A percentile compares a stretch with the other conserved stretches of the same genome.
Evolutionary conservation across 106 monocot species (phyloP).

Genomic region (Allium cepa): DNA sequence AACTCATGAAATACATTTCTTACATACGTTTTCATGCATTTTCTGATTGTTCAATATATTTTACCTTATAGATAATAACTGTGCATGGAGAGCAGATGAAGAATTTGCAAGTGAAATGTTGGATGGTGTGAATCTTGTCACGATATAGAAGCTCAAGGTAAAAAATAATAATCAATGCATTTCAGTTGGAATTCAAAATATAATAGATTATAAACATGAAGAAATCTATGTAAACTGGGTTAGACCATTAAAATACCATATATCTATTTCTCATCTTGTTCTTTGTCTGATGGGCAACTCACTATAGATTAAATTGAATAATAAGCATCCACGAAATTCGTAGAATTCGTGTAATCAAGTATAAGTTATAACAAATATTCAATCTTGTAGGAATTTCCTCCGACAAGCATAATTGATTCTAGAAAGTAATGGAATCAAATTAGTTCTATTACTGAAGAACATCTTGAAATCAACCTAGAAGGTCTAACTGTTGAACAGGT

Average conservation of each 20-base stretch:
- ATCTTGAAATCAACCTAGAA: constrained; percentile 33
- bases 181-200: background rate
- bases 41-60: background rate
- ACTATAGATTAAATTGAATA: background rate
- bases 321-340: background rate
- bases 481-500: constrained; percentile 40
- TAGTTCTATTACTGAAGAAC: constrained; percentile 33
- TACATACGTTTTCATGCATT: background rate
- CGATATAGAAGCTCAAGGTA: constrained; percentile 36
- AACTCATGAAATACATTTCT: background rate
- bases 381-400: constrained; percentile 46
- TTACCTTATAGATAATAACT: constrained; percentile 6
- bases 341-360: background rate
- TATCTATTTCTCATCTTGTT: background rate
- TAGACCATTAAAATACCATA: too few relatives aligned
- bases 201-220: too few relatives aligned
- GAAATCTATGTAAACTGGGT: too few relatives aligned
- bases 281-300: background rate
- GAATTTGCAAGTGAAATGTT: constrained; percentile 61
- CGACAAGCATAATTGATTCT: constrained; percentile 51
- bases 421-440: constrained; percentile 34
- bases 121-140: constrained; percentile 49
- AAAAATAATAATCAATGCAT: too few relatives aligned
- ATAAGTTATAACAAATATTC: background rate
- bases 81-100: constrained; percentile 55